phyloP scores from a whole-genome alignment of 345 rosid genomes.

The Linum usitatissimum region DNA sequence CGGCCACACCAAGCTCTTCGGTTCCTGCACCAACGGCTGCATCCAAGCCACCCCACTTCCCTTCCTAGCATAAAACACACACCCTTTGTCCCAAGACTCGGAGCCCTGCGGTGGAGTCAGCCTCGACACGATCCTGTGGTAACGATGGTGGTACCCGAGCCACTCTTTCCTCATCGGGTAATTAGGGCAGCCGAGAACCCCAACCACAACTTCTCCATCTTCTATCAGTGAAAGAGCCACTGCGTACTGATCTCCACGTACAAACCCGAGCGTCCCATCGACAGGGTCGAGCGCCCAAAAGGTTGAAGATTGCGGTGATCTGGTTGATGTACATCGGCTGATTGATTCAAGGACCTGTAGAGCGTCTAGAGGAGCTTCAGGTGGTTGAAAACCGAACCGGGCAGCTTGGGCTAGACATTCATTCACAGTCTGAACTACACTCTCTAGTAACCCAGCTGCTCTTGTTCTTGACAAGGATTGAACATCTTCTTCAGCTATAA shows the following conservation, averaged over 20 bases:
- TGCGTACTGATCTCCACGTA: constrained; percentile 52
- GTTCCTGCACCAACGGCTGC: constrained; percentile 31
- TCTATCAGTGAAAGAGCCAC: constrained; percentile 42
- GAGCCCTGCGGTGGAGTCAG: constrained; percentile 25
- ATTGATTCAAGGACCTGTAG: constrained; percentile 41
- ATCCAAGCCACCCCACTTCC: constrained; percentile 44
- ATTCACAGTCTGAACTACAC: constrained; percentile 35
- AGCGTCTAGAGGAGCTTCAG: constrained; percentile 17
- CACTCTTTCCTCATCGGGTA: constrained; percentile 50
- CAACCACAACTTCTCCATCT: constrained; percentile 43
- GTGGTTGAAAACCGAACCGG: constrained; percentile 36
- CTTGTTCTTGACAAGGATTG: constrained; percentile 25
- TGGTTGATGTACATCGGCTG: constrained; percentile 34
- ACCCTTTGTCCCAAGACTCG: constrained; percentile 43
- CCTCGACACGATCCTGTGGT: constrained; percentile 45
- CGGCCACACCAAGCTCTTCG: constrained; percentile 31
- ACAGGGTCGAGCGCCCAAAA: constrained; percentile 54
- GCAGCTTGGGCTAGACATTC: constrained; percentile 34
- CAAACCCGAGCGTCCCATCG: constrained; percentile 48
- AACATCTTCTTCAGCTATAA: constrained; percentile 46
- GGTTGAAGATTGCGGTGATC: constrained; percentile 23
- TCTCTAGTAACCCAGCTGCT: constrained; percentile 22
- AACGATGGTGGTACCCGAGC: constrained; percentile 41
- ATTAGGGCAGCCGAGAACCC: constrained; percentile 54
- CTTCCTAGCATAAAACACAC: constrained; percentile 36